Conservation (phyloP, 73 alveolate genomes). For the Stentor roeselii region DNA sequence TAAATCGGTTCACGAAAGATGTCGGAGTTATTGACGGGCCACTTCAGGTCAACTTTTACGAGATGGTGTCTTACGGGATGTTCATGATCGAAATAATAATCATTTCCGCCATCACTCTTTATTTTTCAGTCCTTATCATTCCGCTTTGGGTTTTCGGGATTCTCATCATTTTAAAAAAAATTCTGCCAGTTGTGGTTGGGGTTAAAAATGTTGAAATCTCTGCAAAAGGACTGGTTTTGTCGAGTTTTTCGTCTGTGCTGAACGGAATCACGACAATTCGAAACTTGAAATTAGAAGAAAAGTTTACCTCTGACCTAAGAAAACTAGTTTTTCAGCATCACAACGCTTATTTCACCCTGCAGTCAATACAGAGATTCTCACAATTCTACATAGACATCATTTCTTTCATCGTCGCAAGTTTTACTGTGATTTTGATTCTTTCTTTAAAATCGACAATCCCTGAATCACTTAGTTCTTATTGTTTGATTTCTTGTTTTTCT, state of each 20-base stretch:
- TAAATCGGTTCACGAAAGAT: slow-evolving; percentile 49
- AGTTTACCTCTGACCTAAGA: background rate
- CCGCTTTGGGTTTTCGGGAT: background rate
- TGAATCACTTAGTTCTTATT: slow-evolving; percentile 16
- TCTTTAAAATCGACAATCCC: background rate
- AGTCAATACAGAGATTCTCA: background rate
- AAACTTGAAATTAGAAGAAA: background rate
- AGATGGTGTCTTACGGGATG: background rate
- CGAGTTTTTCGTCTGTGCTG: background rate
- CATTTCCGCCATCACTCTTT: background rate
- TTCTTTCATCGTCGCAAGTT: background rate
- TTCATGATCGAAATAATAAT: background rate
- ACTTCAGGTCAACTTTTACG: background rate
- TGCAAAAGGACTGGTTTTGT: slow-evolving; percentile 26
- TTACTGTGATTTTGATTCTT: background rate
- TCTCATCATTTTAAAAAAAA: background rate
- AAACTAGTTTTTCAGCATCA: background rate
- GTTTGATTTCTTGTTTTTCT: background rate
- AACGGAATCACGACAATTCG: slow-evolving; percentile 26
- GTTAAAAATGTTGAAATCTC: slow-evolving; percentile 14
- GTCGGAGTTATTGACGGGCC: background rate
- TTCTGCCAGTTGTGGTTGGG: background rate
- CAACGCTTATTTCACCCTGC: background rate
- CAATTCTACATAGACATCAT: background rate
- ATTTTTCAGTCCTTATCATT: background rate